Evolutionary conservation across 225 moss, liverwort and hornwort genomes (phyloP).

Genomic region (Marchantia paleacea): DNA sequence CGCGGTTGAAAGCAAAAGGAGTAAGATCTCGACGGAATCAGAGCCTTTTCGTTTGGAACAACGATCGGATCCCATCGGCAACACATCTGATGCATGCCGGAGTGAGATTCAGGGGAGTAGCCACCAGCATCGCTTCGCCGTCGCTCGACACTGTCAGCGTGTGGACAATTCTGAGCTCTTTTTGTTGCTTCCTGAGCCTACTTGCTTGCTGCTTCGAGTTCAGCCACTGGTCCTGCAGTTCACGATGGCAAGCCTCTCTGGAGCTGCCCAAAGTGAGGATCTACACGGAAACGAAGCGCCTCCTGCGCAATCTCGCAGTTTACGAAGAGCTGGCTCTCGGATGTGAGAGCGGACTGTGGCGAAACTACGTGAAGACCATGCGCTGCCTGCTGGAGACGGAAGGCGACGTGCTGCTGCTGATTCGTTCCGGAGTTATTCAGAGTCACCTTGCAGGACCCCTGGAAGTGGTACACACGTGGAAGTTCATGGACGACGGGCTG

Average conservation of each 20-base stretch:
- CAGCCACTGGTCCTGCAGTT: background rate
- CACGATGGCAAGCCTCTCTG: background rate
- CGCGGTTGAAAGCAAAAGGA: too few relatives aligned
- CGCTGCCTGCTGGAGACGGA: background rate
- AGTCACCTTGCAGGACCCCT: background rate
- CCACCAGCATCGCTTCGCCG: background rate
- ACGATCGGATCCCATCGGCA: background rate
- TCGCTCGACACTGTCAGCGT: background rate
- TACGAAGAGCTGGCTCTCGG: background rate
- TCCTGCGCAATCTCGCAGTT: background rate
- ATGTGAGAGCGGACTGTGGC: background rate
- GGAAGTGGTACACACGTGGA: background rate
- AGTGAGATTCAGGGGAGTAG: background rate
- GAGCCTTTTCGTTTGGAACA: background rate
- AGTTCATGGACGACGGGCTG: background rate
- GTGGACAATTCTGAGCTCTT: background rate
- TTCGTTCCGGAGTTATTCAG: slow-evolving; percentile 4
- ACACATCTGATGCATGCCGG: background rate
- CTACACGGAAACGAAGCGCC: background rate
- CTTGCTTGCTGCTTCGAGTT: background rate
- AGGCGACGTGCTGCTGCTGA: background rate
- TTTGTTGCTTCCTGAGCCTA: background rate
- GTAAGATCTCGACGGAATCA: too few relatives aligned
- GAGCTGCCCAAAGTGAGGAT: background rate
- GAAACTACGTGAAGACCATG: background rate